These are phyloP conservation scores for Cercophora scortea DNA, from an alignment of 495 filamentous ascomycete species.

Conservation along the genomic window DNA sequence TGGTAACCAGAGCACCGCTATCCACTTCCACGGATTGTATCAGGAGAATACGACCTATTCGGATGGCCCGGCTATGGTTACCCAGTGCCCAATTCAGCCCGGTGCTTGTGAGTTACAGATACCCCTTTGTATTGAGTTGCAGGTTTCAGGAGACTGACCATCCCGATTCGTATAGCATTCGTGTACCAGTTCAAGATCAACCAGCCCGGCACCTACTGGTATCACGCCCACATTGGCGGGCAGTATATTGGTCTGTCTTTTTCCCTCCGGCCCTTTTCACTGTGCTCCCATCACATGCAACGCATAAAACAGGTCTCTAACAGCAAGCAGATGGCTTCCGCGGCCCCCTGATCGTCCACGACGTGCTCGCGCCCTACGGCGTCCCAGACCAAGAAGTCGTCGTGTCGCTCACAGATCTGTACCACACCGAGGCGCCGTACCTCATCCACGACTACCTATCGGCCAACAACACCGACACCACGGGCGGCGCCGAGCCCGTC, in stretches of 20 bases:
- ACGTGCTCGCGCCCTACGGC: constrained; percentile 42
- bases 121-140: not conserved
- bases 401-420: constrained; percentile 40
- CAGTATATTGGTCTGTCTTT: constrained; percentile 3
- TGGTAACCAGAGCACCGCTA: constrained; percentile 44
- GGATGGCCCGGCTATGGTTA: constrained; percentile 53
- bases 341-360: constrained; percentile 55
- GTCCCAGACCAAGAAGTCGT: constrained; percentile 50
- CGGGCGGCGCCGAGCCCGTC: constrained; percentile 39
- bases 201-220: constrained; percentile 60
- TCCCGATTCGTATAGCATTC: constrained; percentile 11
- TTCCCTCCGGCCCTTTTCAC: not conserved
- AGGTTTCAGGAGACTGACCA: not conserved
- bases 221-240: constrained; percentile 49
- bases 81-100: constrained; percentile 53
- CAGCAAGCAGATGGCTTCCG: constrained; percentile 47
- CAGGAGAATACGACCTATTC: constrained; percentile 55
- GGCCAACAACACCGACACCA: constrained; percentile 28
- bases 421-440: constrained; percentile 47
- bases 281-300: too few species aligned
- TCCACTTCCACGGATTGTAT: constrained; percentile 63
- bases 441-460: constrained; percentile 40
- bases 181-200: constrained; percentile 36
- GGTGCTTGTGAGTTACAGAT: constrained; percentile 24
- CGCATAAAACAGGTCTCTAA: constrained; percentile 26